Percentiles rank a stretch among this genome's conserved stretches.
Evolutionary conservation across 2,329 filamentous ascomycete genomes (phyloP).

Genomic region (Corynespora cassiicola): DNA sequence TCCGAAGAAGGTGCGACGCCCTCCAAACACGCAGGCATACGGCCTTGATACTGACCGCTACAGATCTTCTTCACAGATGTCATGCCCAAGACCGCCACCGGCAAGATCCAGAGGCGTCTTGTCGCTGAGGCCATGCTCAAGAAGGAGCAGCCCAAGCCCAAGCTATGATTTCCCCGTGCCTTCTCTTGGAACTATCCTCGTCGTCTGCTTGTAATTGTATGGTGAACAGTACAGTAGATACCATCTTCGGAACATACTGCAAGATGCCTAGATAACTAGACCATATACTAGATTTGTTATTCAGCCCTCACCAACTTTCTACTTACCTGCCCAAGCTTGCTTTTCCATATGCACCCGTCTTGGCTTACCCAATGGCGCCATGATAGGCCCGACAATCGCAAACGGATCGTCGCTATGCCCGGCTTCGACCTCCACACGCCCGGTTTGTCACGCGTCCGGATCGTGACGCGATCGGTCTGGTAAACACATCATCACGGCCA

Average conservation of each 20-base stretch:
- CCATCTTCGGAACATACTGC: neutral
- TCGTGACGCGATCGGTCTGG: too few species aligned
- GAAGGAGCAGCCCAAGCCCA: conserved; percentile 63
- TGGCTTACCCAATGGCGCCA: too few species aligned
- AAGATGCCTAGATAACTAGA: conserved; percentile 5
- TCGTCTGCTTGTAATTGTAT: conserved; percentile 7
- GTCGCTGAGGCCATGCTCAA: conserved; percentile 87
- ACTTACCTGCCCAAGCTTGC: neutral
- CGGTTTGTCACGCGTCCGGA: too few species aligned
- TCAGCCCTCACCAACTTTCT: neutral
- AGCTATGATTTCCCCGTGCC: conserved; percentile 51
- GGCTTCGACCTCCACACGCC: too few species aligned
- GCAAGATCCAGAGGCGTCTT: conserved; percentile 84
- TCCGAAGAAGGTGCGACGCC: conserved; percentile 77
- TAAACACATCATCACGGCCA: too few species aligned
- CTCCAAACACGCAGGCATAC: neutral
- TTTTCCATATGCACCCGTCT: neutral
- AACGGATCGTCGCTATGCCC: too few species aligned
- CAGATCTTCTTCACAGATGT: conserved; percentile 80
- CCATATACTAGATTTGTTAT: neutral
- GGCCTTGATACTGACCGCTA: conserved; percentile 22
- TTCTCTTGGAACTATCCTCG: conserved; percentile 7
- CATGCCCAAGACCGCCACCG: conserved; percentile 92
- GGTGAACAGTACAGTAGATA: conserved; percentile 1
- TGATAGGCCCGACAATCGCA: too few species aligned